Conservation (phyloP, 2,329 filamentous ascomycete genomes). For the Colletotrichum somersetense region DNA sequence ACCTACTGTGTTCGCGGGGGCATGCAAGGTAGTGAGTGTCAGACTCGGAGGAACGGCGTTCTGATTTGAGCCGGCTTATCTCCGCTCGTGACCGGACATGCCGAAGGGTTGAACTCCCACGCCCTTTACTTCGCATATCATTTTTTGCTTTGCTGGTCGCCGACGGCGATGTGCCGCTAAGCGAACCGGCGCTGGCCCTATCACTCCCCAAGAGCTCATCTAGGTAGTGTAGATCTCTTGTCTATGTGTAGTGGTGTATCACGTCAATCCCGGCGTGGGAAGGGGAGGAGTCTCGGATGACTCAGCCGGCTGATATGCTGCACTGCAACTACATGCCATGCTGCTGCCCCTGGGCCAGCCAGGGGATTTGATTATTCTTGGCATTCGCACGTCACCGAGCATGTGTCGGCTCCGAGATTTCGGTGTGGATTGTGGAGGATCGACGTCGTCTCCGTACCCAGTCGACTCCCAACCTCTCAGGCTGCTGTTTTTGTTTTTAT, state of each 20-base stretch:
- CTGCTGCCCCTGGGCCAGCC: not conserved
- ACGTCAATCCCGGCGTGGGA: not conserved
- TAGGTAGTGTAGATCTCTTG: slow-evolving; percentile 3
- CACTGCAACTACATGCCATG: not conserved
- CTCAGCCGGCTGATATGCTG: slow-evolving; percentile 35
- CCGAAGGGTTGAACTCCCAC: slow-evolving; percentile 4
- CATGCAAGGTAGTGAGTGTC: not conserved
- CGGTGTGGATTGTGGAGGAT: slow-evolving; percentile 41
- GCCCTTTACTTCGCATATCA: not conserved
- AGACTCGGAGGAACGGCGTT: slow-evolving; percentile 30
- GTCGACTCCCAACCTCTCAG: not conserved
- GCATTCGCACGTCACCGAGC: slow-evolving; percentile 38
- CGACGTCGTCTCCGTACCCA: slow-evolving; percentile 26
- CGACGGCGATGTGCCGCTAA: slow-evolving; percentile 24
- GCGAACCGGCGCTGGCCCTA: not conserved
- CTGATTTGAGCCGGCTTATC: slow-evolving; percentile 37
- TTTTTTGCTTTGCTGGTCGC: slow-evolving; percentile 4
- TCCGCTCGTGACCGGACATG: slow-evolving; percentile 15
- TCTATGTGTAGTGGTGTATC: not conserved
- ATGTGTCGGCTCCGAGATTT: slow-evolving; percentile 34
- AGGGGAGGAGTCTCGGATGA: not conserved
- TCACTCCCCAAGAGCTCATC: not conserved
- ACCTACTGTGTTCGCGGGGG: not conserved
- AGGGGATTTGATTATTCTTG: not conserved
- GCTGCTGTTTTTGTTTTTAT: not conserved